Base-by-base conservation (phyloP, 1,284 basidiomycete species). In the Leccinum fallax region DNA sequence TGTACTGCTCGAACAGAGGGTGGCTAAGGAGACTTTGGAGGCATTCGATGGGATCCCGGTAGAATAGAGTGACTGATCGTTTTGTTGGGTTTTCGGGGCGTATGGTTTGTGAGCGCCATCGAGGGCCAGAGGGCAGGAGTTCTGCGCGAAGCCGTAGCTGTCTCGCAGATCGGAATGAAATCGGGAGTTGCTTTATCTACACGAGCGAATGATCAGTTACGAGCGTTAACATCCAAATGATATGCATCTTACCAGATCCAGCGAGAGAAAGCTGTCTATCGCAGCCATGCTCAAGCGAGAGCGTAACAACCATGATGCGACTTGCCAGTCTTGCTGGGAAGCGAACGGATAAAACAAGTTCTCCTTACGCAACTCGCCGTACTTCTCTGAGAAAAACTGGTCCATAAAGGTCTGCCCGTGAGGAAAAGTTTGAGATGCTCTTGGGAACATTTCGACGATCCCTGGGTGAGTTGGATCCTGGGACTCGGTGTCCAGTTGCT, bases 241-340 rank as follows among this genome's bases (percentile, higher is more conserved):
- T 24, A 24, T 7, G 21, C 11, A 24, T 19, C 46, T 24, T 10
- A 49, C 46, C 21, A 49, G 11, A 49, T 49, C 21, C 21, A 49
- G 46, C 9, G 21, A 49, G 11, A 49, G 46, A 24, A 49, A 24
- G 21, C 46, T 40, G 24, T 59, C 40, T 21, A 49, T 49, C 11
- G 11, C 21, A 49, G 46, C 46, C 11, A 28, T 28, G 28, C 7
- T 28, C 28, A 28, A 28, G 28, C 28, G 7, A 28, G 28, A 28
- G 28, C 6, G 16, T 13, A 61, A 10, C 11, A 61, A 2, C 54
- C 54, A 55, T 2, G 15, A 55, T n/a, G 54, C 26, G 19, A 60
- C 36, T n/a, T 60, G 30, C 58, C 58, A 60, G 38, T 55, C 55
- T 53, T 62, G 53, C 13, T 53, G n/a, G 11, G 55, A 55, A 9